These are phyloP conservation scores for Hagleromyces aurorensis DNA, from an alignment of 805 yeast species.

Conservation along the genomic window DNA sequence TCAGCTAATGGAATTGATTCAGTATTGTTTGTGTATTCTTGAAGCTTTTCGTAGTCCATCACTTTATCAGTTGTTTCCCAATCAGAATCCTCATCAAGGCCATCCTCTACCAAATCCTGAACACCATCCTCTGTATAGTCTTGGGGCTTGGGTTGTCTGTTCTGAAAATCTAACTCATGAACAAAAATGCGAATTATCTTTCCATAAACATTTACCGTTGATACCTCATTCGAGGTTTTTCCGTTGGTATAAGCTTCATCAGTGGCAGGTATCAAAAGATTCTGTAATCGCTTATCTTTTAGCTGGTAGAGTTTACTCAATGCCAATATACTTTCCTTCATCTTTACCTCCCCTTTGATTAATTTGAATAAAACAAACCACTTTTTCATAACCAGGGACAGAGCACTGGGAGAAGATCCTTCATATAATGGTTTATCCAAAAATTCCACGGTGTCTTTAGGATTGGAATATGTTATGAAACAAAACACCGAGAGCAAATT, in stretches of 20 bases:
- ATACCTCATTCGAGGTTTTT: slow-evolving; percentile 65
- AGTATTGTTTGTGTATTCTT: slow-evolving; percentile 40
- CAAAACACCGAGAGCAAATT: slow-evolving; percentile 72
- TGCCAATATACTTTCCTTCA: slow-evolving; percentile 59
- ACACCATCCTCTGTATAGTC: slow-evolving; percentile 7
- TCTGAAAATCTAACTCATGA: slow-evolving; percentile 61
- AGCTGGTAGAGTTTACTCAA: slow-evolving; percentile 56
- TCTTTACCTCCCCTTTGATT: slow-evolving; percentile 68
- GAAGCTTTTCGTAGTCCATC: slow-evolving; percentile 54
- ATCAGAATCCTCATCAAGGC: slow-evolving; percentile 38
- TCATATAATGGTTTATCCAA: slow-evolving; percentile 37
- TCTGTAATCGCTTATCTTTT: slow-evolving; percentile 44
- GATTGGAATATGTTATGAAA: slow-evolving; percentile 54
- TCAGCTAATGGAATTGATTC: too few species aligned
- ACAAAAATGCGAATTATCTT: slow-evolving; percentile 68
- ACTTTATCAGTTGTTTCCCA: slow-evolving; percentile 79
- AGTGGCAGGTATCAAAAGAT: slow-evolving; percentile 47
- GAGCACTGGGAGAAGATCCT: slow-evolving; percentile 33
- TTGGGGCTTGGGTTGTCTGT: slow-evolving; percentile 37
- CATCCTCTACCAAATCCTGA: slow-evolving; percentile 12
- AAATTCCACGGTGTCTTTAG: slow-evolving; percentile 55
- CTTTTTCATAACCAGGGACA: slow-evolving; percentile 54
- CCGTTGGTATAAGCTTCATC: slow-evolving; percentile 70
- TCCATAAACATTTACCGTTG: slow-evolving; percentile 57
- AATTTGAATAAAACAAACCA: slow-evolving; percentile 83